A percentile compares a stretch with the other conserved stretches of the same genome.
These are phyloP conservation scores for Entomortierella chlamydospora DNA, from an alignment of 192 early-diverging fungal genomes.

Conservation along the genomic window DNA sequence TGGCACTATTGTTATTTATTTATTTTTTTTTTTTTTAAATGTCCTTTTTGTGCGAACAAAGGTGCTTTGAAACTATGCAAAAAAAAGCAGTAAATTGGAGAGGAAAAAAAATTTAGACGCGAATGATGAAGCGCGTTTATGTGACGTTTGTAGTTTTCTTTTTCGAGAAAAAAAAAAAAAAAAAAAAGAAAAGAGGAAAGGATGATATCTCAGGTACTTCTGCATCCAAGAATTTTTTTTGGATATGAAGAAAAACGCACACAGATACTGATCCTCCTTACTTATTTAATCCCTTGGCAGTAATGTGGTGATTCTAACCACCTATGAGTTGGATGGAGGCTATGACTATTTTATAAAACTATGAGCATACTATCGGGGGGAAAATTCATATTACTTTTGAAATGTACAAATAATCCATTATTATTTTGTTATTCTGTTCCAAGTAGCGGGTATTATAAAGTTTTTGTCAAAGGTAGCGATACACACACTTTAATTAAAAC, in stretches of 20 bases:
- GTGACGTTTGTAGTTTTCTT: not conserved
- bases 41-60: not conserved
- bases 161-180: not conserved
- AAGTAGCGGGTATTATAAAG: too few relatives aligned
- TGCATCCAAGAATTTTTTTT: constrained; percentile 2
- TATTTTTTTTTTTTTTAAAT: not conserved
- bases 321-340: too few relatives aligned
- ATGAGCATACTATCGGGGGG: too few relatives aligned
- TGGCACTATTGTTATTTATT: not conserved
- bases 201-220: constrained; percentile 58
- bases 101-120: not conserved
- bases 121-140: not conserved
- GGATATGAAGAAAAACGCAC: constrained; percentile 41
- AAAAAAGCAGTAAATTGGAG: not conserved
- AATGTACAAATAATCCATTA: too few relatives aligned
- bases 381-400: too few relatives aligned
- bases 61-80: not conserved
- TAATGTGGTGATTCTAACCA: too few relatives aligned
- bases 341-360: too few relatives aligned
- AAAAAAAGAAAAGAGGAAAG: constrained; percentile 10
- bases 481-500: too few relatives aligned
- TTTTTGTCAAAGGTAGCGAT: too few relatives aligned
- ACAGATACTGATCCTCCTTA: constrained; percentile 48
- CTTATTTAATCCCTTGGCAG: too few relatives aligned
- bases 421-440: too few relatives aligned